These are phyloP conservation scores for Puccinia polysora DNA, from an alignment of 1,284 basidiomycete genomes.

Conservation along the genomic window DNA sequence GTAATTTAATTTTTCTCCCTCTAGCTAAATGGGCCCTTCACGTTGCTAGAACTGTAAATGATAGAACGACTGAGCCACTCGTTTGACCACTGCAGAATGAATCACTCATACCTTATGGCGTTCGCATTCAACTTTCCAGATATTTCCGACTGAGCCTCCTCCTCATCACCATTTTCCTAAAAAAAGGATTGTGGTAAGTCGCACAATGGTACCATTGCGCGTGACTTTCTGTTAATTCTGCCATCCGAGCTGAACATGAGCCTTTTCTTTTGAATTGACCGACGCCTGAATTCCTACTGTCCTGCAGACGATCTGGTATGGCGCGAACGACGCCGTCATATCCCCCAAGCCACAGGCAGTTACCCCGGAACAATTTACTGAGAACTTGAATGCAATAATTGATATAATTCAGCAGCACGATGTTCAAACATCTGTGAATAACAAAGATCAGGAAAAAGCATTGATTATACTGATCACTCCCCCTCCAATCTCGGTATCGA, in stretches of 20 bases:
- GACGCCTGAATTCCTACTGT: neutral
- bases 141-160: constrained; percentile 9
- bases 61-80: too few species aligned
- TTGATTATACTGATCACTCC: constrained; percentile 41
- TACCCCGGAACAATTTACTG: constrained; percentile 7
- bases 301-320: constrained; percentile 43
- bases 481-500: constrained; percentile 30
- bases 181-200: constrained; percentile 37
- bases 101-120: neutral
- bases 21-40: constrained; percentile 35
- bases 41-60: constrained; percentile 35
- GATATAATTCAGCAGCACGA: constrained; percentile 28
- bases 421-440: neutral
- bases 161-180: neutral
- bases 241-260: neutral
- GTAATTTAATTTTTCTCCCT: neutral
- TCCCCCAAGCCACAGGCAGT: constrained; percentile 33
- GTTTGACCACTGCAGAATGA: too few species aligned
- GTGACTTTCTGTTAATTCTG: neutral
- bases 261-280: neutral
- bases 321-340: constrained; percentile 38
- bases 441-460: neutral
- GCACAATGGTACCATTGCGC: too few species aligned
- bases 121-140: neutral
- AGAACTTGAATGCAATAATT: constrained; percentile 28